These are phyloP conservation scores for Lathyrus sativus DNA, from an alignment of 306 rosid species.

Conservation along the genomic window DNA sequence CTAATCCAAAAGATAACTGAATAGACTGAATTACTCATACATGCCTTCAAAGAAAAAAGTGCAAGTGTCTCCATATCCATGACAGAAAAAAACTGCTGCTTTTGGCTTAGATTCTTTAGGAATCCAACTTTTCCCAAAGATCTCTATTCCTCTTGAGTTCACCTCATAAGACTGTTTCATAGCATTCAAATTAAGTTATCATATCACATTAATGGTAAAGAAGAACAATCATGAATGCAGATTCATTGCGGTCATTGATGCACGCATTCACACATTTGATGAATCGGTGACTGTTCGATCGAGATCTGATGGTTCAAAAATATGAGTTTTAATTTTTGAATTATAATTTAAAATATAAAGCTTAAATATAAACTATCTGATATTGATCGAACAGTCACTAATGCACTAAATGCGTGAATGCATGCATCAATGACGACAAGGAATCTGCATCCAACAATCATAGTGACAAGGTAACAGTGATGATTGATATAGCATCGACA, in stretches of 20 bases:
- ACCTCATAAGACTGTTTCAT: conserved; percentile 64
- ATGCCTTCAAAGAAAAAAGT: conserved; percentile 94
- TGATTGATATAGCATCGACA: background rate
- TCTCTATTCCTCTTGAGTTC: conserved; percentile 72
- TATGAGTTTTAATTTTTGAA: no score
- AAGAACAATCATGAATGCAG: background rate
- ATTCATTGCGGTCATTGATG: no score
- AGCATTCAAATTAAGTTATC: conserved; percentile 31
- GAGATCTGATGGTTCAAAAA: no score
- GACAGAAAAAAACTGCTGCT: conserved; percentile 80
- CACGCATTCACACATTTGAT: no score
- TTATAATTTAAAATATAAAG: no score
- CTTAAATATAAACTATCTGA: no score
- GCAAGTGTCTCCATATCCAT: conserved; percentile 95
- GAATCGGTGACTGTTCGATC: no score
- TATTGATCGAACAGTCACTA: no score
- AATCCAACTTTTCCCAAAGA: conserved; percentile 89
- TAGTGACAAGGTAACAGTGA: background rate
- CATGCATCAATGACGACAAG: no score
- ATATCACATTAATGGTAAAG: conserved; percentile 22
- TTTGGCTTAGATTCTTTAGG: conserved; percentile 61
- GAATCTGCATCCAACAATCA: no score
- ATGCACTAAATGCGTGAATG: no score
- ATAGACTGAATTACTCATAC: conserved; percentile 35
- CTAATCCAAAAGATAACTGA: conserved; percentile 8